Evolutionary conservation across 176 grass and related monocot species (phyloP).

Genomic region (Avena insularis): DNA sequence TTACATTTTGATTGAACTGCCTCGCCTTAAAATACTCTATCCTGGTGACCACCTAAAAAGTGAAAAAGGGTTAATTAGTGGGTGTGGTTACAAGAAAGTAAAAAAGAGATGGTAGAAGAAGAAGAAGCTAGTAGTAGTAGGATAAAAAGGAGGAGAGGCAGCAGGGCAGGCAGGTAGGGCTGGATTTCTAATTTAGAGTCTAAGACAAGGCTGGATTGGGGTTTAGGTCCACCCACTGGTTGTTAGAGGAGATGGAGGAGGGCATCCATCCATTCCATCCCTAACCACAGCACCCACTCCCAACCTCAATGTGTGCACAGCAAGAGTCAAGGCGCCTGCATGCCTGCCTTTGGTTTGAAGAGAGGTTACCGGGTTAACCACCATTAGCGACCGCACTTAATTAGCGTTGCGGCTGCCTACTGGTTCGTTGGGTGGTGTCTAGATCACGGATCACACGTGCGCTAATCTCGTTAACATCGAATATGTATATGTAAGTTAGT

Average conservation of each 20-base stretch:
- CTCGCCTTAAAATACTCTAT: slow-evolving; percentile 28
- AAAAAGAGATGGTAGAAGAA: slow-evolving; percentile 42
- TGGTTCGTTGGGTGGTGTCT: slow-evolving; percentile 18
- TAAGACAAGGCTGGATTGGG: slow-evolving; percentile 52
- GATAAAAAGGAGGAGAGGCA: slow-evolving; percentile 47
- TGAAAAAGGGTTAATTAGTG: slow-evolving; percentile 48
- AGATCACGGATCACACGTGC: slow-evolving; percentile 35
- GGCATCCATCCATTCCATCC: slow-evolving; percentile 41
- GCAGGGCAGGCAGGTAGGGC: slow-evolving; percentile 29
- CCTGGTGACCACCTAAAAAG: slow-evolving; percentile 31
- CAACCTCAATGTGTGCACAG: slow-evolving; percentile 63
- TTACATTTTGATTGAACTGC: background rate
- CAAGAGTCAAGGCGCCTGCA: slow-evolving; percentile 17
- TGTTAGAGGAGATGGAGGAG: slow-evolving; percentile 52
- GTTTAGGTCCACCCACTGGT: slow-evolving; percentile 68
- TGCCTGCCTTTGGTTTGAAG: slow-evolving; percentile 54
- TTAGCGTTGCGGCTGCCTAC: background rate
- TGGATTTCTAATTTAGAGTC: slow-evolving; percentile 54
- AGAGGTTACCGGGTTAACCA: slow-evolving; percentile 43
- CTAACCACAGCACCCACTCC: slow-evolving; percentile 63
- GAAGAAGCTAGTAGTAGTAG: slow-evolving; percentile 27
- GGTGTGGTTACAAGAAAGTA: slow-evolving; percentile 54
- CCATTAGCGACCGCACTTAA: slow-evolving; percentile 47
- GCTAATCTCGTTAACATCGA: background rate
- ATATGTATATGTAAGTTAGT: background rate